phyloP scores from a whole-genome alignment of 257 asterid species.

The Parsonsia alboflavescens region DNA sequence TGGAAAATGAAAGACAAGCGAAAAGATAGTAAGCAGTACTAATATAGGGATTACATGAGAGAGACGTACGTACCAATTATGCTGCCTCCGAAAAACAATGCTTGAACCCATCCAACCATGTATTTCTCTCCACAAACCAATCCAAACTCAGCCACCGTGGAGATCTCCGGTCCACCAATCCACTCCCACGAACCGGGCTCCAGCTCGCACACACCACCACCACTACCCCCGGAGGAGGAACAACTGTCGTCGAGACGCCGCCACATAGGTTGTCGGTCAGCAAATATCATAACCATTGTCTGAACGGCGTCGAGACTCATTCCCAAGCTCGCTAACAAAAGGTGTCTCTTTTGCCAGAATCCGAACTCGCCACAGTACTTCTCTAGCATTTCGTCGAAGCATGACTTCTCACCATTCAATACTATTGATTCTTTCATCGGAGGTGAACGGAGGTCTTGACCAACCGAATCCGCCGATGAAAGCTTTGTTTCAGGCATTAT shows the following conservation, averaged over 20 bases:
- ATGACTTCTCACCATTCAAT: slow-evolving; percentile 27
- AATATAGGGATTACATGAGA: too few species aligned
- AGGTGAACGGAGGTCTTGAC: slow-evolving; percentile 32
- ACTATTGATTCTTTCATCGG: slow-evolving; percentile 10
- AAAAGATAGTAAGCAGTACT: too few species aligned
- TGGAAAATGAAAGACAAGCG: too few species aligned
- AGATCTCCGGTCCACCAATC: slow-evolving; percentile 53
- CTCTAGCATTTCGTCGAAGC: slow-evolving; percentile 61
- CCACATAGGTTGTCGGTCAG: slow-evolving; percentile 77
- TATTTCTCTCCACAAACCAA: slow-evolving; percentile 66
- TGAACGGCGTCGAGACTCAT: slow-evolving; percentile 87
- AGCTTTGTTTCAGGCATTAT: slow-evolving; percentile 34
- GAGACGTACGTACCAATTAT: slow-evolving; percentile 55
- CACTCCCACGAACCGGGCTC: slow-evolving; percentile 75
- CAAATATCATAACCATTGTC: slow-evolving; percentile 83
- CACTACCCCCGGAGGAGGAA: slow-evolving; percentile 15
- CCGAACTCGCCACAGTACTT: slow-evolving; percentile 84
- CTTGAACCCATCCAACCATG: slow-evolving; percentile 75
- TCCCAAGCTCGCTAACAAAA: slow-evolving; percentile 58
- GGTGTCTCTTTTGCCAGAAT: slow-evolving; percentile 75
- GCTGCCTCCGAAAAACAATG: slow-evolving; percentile 80
- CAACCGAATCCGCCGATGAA: too few species aligned
- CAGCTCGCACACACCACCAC: slow-evolving; percentile 48
- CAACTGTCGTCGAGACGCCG: slow-evolving; percentile 38
- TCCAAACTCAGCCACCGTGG: slow-evolving; percentile 78